phyloP scores from a whole-genome alignment of 306 rosid genomes.

The Astragalus membranaceus region DNA sequence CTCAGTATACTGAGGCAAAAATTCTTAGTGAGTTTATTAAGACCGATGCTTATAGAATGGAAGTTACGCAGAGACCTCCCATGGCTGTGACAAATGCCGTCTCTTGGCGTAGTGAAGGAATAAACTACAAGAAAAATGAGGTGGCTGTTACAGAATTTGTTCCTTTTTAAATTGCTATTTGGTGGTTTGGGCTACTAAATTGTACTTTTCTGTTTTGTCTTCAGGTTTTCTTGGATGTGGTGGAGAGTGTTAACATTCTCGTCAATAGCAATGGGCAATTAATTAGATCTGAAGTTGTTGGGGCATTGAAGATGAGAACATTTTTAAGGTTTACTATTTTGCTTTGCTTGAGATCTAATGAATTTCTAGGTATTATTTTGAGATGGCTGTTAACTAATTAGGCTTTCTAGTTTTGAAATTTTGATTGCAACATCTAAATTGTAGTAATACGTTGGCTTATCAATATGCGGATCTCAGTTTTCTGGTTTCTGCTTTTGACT shows the following conservation, averaged over 20 bases:
- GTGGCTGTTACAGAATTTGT: slow-evolving; percentile 26
- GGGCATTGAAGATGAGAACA: slow-evolving; percentile 95
- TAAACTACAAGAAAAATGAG: slow-evolving; percentile 89
- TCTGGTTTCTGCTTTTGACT: background rate
- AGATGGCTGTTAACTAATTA: slow-evolving; percentile 4
- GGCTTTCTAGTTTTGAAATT: background rate
- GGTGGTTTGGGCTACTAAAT: slow-evolving; percentile 2
- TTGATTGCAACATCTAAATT: background rate
- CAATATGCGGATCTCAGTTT: background rate
- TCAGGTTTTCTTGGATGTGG: slow-evolving; percentile 98
- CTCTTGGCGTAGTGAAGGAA: slow-evolving; percentile 98
- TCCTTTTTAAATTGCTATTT: background rate
- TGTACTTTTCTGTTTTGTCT: slow-evolving; percentile 4
- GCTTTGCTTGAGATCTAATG: slow-evolving; percentile 8
- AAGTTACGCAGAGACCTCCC: slow-evolving; percentile 94
- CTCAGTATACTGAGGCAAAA: slow-evolving; percentile 92
- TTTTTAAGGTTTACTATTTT: slow-evolving; percentile 60
- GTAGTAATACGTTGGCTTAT: background rate
- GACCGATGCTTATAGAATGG: slow-evolving; percentile 98
- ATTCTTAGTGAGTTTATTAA: slow-evolving; percentile 92
- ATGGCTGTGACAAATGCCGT: slow-evolving; percentile 99
- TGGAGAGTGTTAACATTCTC: slow-evolving; percentile 92
- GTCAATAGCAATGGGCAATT: slow-evolving; percentile 98
- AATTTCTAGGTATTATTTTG: slow-evolving; percentile 15
- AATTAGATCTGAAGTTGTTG: slow-evolving; percentile 92